Percentiles rank a stretch among this genome's conserved stretches.
These are phyloP conservation scores for Botrytis tulipae DNA, from an alignment of 2,329 filamentous ascomycete species.

Conservation along the genomic window DNA sequence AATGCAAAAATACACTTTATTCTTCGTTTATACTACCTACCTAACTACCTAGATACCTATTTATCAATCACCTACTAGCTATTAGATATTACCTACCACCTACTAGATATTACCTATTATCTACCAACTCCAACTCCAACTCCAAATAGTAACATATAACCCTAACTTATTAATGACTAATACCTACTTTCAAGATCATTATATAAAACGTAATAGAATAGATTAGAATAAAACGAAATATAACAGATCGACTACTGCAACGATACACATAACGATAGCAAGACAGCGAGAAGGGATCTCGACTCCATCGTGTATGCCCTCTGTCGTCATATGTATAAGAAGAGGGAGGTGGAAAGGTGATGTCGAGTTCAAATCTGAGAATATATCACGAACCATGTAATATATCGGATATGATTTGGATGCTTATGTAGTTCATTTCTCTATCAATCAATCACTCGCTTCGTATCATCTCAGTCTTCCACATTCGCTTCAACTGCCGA, in stretches of 20 bases:
- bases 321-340: neutral
- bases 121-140: too few relatives aligned
- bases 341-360: neutral
- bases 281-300: neutral
- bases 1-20: too few relatives aligned
- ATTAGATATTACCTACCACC: too few relatives aligned
- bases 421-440: conserved; percentile 8
- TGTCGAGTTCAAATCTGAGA: neutral
- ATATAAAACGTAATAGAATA: neutral
- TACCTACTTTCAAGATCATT: neutral
- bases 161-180: accelerated
- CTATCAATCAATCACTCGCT: conserved; percentile 6
- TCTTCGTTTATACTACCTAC: too few relatives aligned
- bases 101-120: too few relatives aligned
- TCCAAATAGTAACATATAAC: too few relatives aligned
- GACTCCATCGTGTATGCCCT: neutral
- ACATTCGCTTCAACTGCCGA: neutral
- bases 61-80: too few relatives aligned
- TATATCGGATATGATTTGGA: neutral
- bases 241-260: neutral
- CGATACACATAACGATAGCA: neutral
- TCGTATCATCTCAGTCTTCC: neutral
- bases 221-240: neutral
- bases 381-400: neutral
- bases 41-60: too few relatives aligned